Percentiles rank a stretch among this genome's conserved stretches.
These are phyloP conservation scores for Knufia fluminis DNA, from an alignment of 2,329 filamentous ascomycete genomes.

Conservation along the genomic window DNA sequence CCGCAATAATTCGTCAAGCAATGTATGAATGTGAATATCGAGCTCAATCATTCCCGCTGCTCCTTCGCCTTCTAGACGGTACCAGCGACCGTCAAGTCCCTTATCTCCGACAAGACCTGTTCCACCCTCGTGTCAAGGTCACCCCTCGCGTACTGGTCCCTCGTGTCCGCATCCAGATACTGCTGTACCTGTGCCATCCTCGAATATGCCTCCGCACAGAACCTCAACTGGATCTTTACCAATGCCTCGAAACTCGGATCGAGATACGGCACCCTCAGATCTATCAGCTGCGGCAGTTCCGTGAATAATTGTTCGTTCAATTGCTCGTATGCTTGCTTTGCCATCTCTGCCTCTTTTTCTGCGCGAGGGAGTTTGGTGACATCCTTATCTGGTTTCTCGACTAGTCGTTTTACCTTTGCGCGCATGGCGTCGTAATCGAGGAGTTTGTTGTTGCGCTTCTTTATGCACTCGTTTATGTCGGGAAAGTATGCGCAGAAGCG, in stretches of 20 bases:
- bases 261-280: slow-evolving; percentile 90
- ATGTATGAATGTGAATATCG: neutral
- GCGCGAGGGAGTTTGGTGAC: slow-evolving; percentile 90
- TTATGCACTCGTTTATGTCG: slow-evolving; percentile 98
- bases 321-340: slow-evolving; percentile 86
- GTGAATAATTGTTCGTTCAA: slow-evolving; percentile 91
- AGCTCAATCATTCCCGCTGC: neutral
- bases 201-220: slow-evolving; percentile 95
- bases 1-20: neutral
- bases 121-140: slow-evolving; percentile 87
- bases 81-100: slow-evolving; percentile 84
- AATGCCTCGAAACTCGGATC: slow-evolving; percentile 96
- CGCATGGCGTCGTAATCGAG: slow-evolving; percentile 96
- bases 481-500: slow-evolving; percentile 98
- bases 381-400: slow-evolving; percentile 98
- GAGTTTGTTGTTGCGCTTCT: slow-evolving; percentile 96
- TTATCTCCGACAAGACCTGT: slow-evolving; percentile 91
- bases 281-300: slow-evolving; percentile 91
- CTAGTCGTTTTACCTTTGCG: slow-evolving; percentile 91
- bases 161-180: slow-evolving; percentile 88
- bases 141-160: slow-evolving; percentile 91
- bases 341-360: slow-evolving; percentile 89
- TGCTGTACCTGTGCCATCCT: slow-evolving; percentile 99
- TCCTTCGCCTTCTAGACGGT: slow-evolving; percentile 44
- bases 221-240: slow-evolving; percentile 95